Base-by-base conservation (phyloP, 331 rosid genomes). In the Stylosanthes scabra region DNA sequence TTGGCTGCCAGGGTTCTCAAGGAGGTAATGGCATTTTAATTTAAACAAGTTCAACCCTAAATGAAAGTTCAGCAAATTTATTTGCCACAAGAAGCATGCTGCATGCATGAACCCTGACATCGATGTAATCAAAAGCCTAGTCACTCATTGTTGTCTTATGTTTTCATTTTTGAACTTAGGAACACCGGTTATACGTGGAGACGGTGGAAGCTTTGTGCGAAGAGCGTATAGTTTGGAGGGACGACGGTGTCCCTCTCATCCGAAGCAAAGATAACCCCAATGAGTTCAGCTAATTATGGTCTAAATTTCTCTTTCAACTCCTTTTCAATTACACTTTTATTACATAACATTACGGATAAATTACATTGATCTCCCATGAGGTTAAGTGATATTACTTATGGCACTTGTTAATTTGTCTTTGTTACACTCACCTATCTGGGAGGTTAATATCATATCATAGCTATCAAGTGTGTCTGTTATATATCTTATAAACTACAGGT, bases 241-340 rank as follows among this genome's bases (percentile, higher is more conserved):
- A 84, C 64, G 97, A 93, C 52, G 95, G 95, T 15, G 98, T 93
- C 78, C 98, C 98, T 71, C 88, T 91, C 72, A 85, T 93, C 76
- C 90, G 47, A 55, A 74, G 91, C 83, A 89, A 81, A 81, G 96
- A 86, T 70, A 88, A 93, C 55, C 96, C 93, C 5, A 69, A 77
- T 6, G 80, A 91, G 29, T 85, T 77, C 46, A 46, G 7, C 45
- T 84, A 74, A 78, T 66, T 15, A 58, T 25, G 80, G 79, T 76
- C 66, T 57, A 31, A 52, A 34, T 40, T 25, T 58, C 46, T 67
- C 59, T 44, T 14, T 41, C 2, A 41, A 4, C 40, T 42, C 4
- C 28, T 61, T 46, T 74, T n/a, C 37, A 29, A 14, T 57, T 7
- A 7, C 31, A 76, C 42, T 64, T 57, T 16, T 14, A 55, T 5